These are phyloP conservation scores for Fusarium avenaceum DNA, from an alignment of 2,329 filamentous ascomycete species.

Conservation along the genomic window DNA sequence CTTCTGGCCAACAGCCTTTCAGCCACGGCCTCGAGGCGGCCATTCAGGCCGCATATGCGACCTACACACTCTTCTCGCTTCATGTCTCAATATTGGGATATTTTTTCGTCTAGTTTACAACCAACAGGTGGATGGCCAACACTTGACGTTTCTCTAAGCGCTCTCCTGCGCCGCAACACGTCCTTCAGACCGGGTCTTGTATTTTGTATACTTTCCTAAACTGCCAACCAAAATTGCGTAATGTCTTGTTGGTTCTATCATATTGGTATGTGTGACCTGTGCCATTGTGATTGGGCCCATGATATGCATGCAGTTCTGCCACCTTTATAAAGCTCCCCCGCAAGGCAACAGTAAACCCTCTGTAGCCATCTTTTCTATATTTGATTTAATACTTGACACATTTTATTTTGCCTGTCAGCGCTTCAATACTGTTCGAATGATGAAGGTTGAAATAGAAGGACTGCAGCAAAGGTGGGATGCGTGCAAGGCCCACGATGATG, in stretches of 20 bases:
- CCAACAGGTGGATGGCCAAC: not conserved
- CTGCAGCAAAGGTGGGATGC: not conserved
- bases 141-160: not conserved
- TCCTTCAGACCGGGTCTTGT: not conserved
- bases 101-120: not conserved
- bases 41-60: not conserved
- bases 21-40: not conserved
- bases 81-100: too few species aligned
- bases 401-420: not conserved
- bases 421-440: not conserved
- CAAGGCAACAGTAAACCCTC: not conserved
- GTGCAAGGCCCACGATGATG: slow-evolving; percentile 12
- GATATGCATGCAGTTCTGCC: not conserved
- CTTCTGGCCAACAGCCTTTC: not conserved
- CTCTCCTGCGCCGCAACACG: not conserved
- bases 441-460: not conserved
- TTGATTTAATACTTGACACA: not conserved
- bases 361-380: not conserved
- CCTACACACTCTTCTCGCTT: not conserved
- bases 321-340: not conserved
- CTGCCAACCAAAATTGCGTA: not conserved
- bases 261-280: not conserved
- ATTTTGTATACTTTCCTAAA: not conserved
- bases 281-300: not conserved
- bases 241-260: not conserved